Evolutionary conservation across 495 filamentous ascomycete genomes (phyloP), one percentile per base, ranked within the genome.

Genomic region (Hyaloscypha bicolor): DNA sequence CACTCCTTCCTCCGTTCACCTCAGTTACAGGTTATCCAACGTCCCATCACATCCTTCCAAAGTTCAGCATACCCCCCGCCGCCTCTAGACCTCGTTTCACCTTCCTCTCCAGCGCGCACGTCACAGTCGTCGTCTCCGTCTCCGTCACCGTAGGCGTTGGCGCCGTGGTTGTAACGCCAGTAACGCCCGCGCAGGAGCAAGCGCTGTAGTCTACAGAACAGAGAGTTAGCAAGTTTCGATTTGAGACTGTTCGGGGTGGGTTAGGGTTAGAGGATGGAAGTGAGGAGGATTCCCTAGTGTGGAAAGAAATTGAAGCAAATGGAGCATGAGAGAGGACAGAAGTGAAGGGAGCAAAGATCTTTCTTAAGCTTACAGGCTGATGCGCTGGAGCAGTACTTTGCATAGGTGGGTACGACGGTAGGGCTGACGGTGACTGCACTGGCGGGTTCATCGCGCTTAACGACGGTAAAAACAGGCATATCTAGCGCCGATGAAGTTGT

Each of bases 371-470:
- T 56, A 56, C 53, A 56, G n/a, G 57, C 57, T 35, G 30, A 21
- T 8, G 57, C 8, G 33, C n/a, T 37, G 53, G 53, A 56, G 57
- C 57, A 60, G 30, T 60, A 60, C n/a, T 6, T 60, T 5, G 57
- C 57, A 6, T 60, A 60, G n/a, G 32, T 16, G 12, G 57, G 57
- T 4, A 60, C 57, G 25, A 9, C 9, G 19, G 57, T 60, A 5
- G 57, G 57, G 9, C 6, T 21, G n/a, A 60, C 57, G 9, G 57
- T 60, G 33, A 60, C 57, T 11, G 57, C 32, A 6, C 57, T 32
- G 3, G 29, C 30, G 1, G 30, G n/a, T 58, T 35, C 30, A 35
- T 35, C 9, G 30, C 30, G 19, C 35, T 12, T 37, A 9, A 6
- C 14, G 57, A 60, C 6, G 30, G 31, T 60, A 1, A 25, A 2